Conservation (phyloP, 1,139 yeast genomes). For the Tardiomyces depauwii region DNA sequence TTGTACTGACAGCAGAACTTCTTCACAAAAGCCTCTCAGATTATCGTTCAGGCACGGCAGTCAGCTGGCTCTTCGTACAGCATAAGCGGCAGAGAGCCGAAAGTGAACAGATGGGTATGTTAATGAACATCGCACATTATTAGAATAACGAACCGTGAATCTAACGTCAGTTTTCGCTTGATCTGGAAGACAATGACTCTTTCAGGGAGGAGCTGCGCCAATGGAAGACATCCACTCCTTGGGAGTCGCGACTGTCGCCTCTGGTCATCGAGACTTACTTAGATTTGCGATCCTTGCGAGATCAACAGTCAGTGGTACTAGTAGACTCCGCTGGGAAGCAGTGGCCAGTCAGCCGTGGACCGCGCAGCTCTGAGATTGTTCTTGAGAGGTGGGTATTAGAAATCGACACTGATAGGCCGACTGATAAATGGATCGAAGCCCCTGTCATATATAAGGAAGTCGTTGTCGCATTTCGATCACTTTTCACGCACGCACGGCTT, state of each 20-base stretch:
- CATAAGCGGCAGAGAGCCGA: conserved; percentile 6
- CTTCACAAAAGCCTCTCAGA: conserved; percentile 60
- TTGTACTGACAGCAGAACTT: conserved; percentile 37
- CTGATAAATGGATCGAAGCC: conserved; percentile 36
- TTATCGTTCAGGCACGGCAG: conserved; percentile 35
- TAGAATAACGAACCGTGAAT: conserved; percentile 11
- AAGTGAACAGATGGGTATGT: conserved; percentile 2
- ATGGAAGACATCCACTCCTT: conserved; percentile 38
- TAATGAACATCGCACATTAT: background rate
- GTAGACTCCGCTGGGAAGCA: conserved; percentile 39
- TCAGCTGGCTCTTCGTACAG: conserved; percentile 4
- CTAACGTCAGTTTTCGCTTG: conserved; percentile 48
- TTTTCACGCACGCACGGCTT: conserved; percentile 54
- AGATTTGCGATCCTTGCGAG: conserved; percentile 52
- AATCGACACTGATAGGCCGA: background rate
- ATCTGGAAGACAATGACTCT: conserved; percentile 36
- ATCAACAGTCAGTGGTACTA: conserved; percentile 49
- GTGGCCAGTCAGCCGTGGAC: conserved; percentile 43
- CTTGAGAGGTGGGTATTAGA: conserved; percentile 71
- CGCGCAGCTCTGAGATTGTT: conserved; percentile 66
- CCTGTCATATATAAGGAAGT: conserved; percentile 68
- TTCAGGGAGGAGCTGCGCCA: conserved; percentile 45
- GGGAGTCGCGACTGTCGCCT: conserved; percentile 42
- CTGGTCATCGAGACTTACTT: conserved; percentile 76
- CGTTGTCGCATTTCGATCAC: conserved; percentile 58